Conservation (phyloP, 2,329 filamentous ascomycete genomes). For the Alternaria incomplexa region DNA sequence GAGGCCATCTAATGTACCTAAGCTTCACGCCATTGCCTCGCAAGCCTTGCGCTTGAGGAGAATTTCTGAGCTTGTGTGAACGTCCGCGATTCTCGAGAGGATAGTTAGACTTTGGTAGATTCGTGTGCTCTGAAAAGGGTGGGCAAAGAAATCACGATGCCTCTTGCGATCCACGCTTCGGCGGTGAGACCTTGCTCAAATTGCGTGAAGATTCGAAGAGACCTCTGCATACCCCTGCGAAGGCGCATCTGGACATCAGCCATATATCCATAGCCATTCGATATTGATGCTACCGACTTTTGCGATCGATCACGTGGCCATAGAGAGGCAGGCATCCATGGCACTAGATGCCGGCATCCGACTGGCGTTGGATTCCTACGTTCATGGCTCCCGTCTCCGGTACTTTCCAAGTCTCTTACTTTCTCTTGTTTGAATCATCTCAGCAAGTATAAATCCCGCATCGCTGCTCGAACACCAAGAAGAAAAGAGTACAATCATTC, state of each 20-base stretch:
- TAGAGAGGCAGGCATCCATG: not conserved
- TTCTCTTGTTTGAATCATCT: not conserved
- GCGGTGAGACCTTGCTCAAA: not conserved
- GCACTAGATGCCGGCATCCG: not conserved
- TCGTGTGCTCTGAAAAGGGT: too few relatives aligned
- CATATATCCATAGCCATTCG: not conserved
- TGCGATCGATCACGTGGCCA: not conserved
- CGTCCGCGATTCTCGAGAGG: not conserved
- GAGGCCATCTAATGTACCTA: conserved; percentile 12
- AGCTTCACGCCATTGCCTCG: conserved; percentile 14
- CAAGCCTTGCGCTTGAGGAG: conserved; percentile 18
- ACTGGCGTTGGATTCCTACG: not conserved
- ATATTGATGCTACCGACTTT: conserved; percentile 11
- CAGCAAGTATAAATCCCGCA: not conserved
- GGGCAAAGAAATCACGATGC: not conserved
- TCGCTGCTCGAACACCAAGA: not conserved
- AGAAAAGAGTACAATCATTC: not conserved
- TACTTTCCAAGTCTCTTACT: not conserved
- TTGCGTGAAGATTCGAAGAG: not conserved
- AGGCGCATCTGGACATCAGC: not conserved
- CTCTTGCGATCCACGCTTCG: not conserved
- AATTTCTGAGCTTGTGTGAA: conserved; percentile 22
- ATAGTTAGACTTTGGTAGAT: not conserved
- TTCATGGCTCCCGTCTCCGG: not conserved
- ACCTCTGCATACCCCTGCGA: not conserved